phyloP scores from a whole-genome alignment of 140 eudicot species.

The Flaveria floridana region DNA sequence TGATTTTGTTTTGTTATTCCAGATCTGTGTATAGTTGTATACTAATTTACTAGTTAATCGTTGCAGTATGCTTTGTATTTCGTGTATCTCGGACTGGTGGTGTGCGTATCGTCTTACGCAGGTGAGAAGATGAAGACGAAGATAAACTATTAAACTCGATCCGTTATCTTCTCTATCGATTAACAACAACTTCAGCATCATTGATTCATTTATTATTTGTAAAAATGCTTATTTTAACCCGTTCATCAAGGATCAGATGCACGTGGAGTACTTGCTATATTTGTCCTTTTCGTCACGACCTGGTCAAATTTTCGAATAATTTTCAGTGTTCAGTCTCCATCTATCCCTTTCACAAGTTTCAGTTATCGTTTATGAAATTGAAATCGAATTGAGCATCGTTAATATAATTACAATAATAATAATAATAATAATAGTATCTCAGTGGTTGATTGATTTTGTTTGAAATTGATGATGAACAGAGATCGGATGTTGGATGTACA shows the following conservation, averaged over 20 bases:
- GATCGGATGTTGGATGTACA: conserved; percentile 96
- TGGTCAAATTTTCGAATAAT: conserved; percentile 37
- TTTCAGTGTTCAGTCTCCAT: conserved; percentile 21
- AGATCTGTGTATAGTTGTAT: conserved; percentile 44
- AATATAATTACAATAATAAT: background rate
- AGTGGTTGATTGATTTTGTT: background rate
- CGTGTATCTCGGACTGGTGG: conserved; percentile 89
- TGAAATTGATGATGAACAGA: conserved; percentile 43
- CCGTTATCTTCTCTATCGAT: background rate
- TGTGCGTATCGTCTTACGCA: conserved; percentile 88
- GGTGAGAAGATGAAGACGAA: conserved; percentile 41
- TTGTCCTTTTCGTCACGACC: conserved; percentile 54
- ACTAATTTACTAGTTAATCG: background rate
- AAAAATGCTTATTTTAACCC: conserved; percentile 25
- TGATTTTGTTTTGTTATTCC: background rate
- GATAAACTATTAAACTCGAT: conserved; percentile 12
- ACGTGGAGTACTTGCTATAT: conserved; percentile 63
- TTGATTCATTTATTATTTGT: conserved; percentile 24
- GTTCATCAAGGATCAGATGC: conserved; percentile 66
- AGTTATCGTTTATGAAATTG: background rate
- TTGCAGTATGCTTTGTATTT: conserved; percentile 97
- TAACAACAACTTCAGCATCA: background rate
- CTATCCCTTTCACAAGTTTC: conserved; percentile 32
- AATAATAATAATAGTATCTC: background rate
- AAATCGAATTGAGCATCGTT: background rate